A percentile compares a stretch with the other conserved stretches of the same genome.
These are phyloP conservation scores for Entoloma clypeatum DNA, from an alignment of 1,284 basidiomycete genomes.

Conservation along the genomic window DNA sequence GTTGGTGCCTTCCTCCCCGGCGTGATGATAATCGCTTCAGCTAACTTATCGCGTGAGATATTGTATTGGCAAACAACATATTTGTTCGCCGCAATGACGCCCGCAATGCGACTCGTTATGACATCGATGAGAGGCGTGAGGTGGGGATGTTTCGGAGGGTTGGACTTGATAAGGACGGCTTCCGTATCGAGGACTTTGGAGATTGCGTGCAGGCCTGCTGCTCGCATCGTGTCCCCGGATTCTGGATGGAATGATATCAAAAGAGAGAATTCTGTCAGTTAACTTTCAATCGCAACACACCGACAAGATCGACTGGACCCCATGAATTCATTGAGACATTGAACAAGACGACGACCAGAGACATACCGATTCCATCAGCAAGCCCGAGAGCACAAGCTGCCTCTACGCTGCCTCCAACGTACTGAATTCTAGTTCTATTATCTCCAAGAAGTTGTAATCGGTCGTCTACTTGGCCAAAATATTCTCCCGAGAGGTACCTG, in stretches of 20 bases:
- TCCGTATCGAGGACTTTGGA: slow-evolving; percentile 86
- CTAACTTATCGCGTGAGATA: slow-evolving; percentile 62
- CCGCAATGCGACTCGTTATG: slow-evolving; percentile 87
- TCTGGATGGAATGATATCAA: slow-evolving; percentile 45
- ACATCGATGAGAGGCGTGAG: slow-evolving; percentile 72
- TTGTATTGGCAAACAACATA: slow-evolving; percentile 96
- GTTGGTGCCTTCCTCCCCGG: slow-evolving; percentile 92
- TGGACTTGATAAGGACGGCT: slow-evolving; percentile 91
- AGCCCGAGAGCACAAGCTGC: slow-evolving; percentile 96
- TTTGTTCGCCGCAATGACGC: slow-evolving; percentile 86
- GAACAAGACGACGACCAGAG: not conserved
- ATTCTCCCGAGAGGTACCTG: slow-evolving; percentile 79
- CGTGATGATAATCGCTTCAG: slow-evolving; percentile 69
- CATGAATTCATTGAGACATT: slow-evolving; percentile 11
- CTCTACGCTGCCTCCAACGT: slow-evolving; percentile 97
- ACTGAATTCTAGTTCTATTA: slow-evolving; percentile 80
- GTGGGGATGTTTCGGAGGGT: slow-evolving; percentile 62
- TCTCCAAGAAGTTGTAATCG: slow-evolving; percentile 47
- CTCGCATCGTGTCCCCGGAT: slow-evolving; percentile 99
- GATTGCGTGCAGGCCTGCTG: slow-evolving; percentile 92
- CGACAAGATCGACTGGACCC: slow-evolving; percentile 80
- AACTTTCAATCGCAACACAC: slow-evolving; percentile 42
- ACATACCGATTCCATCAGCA: slow-evolving; percentile 93
- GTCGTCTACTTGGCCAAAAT: slow-evolving; percentile 76
- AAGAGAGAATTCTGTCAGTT: not conserved